Conservation (phyloP, 2,329 filamentous ascomycete genomes). For the Sporothrix brasiliensis region DNA sequence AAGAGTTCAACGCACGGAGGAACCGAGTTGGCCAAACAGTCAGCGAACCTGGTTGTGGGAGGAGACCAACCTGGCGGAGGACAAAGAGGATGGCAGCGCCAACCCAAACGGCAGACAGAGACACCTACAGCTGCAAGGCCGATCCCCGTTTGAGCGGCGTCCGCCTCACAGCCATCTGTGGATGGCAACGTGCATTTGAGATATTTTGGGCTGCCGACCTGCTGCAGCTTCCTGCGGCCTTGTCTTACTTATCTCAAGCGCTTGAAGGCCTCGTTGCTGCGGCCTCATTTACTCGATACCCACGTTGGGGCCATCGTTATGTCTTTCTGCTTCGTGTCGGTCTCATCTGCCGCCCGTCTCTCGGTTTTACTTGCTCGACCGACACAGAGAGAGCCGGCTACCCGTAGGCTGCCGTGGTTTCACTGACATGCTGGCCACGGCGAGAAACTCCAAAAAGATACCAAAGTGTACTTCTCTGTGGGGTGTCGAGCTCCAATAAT, state of each 20-base stretch:
- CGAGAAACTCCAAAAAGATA: neutral
- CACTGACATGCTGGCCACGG: neutral
- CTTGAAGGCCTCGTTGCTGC: conserved; percentile 1
- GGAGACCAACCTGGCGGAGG: neutral
- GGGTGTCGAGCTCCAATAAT: conserved; percentile 5
- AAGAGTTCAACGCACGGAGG: too few species aligned
- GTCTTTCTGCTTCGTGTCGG: conserved; percentile 6
- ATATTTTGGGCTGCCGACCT: neutral
- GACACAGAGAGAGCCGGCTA: neutral
- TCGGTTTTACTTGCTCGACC: neutral
- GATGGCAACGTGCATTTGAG: conserved; percentile 22
- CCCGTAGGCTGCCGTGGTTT: neutral
- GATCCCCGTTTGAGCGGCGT: conserved; percentile 18
- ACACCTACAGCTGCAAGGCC: conserved; percentile 3
- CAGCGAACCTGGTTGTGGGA: conserved; percentile 7
- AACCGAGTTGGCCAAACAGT: neutral
- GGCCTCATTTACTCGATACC: conserved; percentile 13
- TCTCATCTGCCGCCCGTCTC: conserved; percentile 23
- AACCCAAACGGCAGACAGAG: conserved; percentile 15
- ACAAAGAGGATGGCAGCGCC: conserved; percentile 4
- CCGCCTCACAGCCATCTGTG: neutral
- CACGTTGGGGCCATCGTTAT: conserved; percentile 7
- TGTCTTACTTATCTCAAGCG: conserved; percentile 14
- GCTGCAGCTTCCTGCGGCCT: neutral
- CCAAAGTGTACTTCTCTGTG: conserved; percentile 23